phyloP scores from a whole-genome alignment of 495 filamentous ascomycete genomes.

The Annulohypoxylon bovei region DNA sequence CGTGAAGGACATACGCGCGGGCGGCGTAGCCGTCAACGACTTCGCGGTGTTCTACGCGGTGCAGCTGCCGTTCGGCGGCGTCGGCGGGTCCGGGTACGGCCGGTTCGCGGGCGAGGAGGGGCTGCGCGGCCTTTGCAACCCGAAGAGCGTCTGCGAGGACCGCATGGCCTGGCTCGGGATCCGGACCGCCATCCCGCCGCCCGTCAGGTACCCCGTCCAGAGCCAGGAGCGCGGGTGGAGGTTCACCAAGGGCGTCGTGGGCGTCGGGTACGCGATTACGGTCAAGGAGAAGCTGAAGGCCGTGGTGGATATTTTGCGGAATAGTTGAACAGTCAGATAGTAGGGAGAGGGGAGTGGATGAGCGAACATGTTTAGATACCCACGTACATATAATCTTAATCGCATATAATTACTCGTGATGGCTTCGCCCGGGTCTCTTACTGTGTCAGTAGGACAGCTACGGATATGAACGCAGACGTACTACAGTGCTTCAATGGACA shows the following conservation, averaged over 20 bases:
- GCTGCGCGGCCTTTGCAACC: constrained; percentile 81
- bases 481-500: neutral
- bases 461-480: neutral
- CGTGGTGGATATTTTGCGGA: constrained; percentile 54
- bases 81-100: constrained; percentile 88
- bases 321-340: constrained; percentile 23
- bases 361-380: constrained; percentile 33
- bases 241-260: constrained; percentile 66
- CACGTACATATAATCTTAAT: constrained; percentile 30
- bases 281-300: constrained; percentile 51
- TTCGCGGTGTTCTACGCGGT: constrained; percentile 93
- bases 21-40: constrained; percentile 95
- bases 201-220: constrained; percentile 81
- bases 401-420: neutral
- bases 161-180: constrained; percentile 67
- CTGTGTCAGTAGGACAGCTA: neutral
- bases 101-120: constrained; percentile 94
- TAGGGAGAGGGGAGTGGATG: neutral
- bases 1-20: constrained; percentile 74
- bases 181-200: constrained; percentile 78
- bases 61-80: constrained; percentile 91
- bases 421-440: too few relatives aligned
- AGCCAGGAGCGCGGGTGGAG: constrained; percentile 63
- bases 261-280: constrained; percentile 61
- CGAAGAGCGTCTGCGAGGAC: constrained; percentile 87